Base-by-base conservation (phyloP, 2,329 filamentous ascomycete species). In the Aspergillus oerlinghausenensis region DNA sequence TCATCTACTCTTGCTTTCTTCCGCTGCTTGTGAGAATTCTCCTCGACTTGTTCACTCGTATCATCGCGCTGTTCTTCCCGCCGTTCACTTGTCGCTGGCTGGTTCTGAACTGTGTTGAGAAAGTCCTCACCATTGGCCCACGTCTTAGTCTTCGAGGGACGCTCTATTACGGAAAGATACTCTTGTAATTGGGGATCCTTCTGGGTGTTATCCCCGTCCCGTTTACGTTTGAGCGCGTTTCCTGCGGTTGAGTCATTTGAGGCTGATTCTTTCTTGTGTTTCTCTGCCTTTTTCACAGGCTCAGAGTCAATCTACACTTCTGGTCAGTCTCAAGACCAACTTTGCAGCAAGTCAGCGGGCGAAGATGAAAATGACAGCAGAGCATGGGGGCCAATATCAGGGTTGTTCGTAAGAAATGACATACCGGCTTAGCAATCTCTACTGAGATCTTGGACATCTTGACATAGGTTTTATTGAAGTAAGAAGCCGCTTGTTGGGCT, bases 401-500 rank as follows among this genome's bases (percentile, higher is more conserved):
- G 29, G 55, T 50, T 47, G n/a, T 17, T 48, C 38, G 57, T 52
- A 14, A 32, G 42, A 51, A 51, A 51, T 35, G 53, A 75, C 83
- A 71, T 79, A 95, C 89, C 58, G 94, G 88, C 72, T 84, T 87
- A 55, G 94, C 94, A 69, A 94, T 79, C 77, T 97, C 92, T 60
- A 97, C 94, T 29, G 82, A 83, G 67, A 99, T 92, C 79, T 88
- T 95, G 56, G 92, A 96, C 89, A 97, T 94, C 66, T 92, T 90
- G 67, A 99, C 91, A 76, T 92, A 99, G 61, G 92, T 88, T 72
- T 85, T 90, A 80, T 99, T 92, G 81, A 97, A 97, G 79, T 96
- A 96, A 75, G 90, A 92, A 72, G 95, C 89, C 48, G 94, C 93
- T 69, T 87, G 84, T 56, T 84, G 80, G 55, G 94, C 94, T 71